These are phyloP conservation scores for Globisporangium echinulatum DNA, from an alignment of 352 stramenopile species.

Conservation along the genomic window DNA sequence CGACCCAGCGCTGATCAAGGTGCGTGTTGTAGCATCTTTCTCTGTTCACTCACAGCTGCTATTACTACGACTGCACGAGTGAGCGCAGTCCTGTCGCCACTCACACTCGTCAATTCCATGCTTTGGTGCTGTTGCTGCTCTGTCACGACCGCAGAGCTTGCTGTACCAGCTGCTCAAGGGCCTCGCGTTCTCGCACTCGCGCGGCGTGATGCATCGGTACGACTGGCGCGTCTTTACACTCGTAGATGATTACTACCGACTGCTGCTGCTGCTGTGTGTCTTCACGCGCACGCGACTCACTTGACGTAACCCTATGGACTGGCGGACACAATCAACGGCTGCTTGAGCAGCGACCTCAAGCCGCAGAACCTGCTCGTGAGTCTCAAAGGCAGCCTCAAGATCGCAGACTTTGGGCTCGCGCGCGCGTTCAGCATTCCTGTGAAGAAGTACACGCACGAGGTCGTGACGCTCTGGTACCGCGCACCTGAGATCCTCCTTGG, in stretches of 20 bases:
- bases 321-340: too few relatives aligned
- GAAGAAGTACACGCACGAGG: constrained; percentile 96
- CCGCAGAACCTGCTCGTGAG: constrained; percentile 97
- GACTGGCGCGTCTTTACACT: neutral
- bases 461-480: constrained; percentile 99
- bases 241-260: too few relatives aligned
- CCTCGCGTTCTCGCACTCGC: constrained; percentile 83
- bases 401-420: constrained; percentile 98
- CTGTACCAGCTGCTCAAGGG: constrained; percentile 85
- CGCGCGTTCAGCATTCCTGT: constrained; percentile 96
- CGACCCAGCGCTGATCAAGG: constrained; percentile 59
- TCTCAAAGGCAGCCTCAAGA: constrained; percentile 92
- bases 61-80: too few relatives aligned
- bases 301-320: too few relatives aligned
- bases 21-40: constrained; percentile 1
- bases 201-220: constrained; percentile 85
- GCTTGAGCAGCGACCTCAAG: constrained; percentile 89
- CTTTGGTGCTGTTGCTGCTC: too few relatives aligned
- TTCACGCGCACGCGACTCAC: neutral
- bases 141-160: constrained; percentile 27
- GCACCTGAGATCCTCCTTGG: constrained; percentile 97
- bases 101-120: too few relatives aligned
- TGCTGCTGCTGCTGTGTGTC: neutral
- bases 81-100: neutral
- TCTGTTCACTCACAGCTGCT: too few relatives aligned